Percentiles rank a stretch among this genome's conserved stretches.
phyloP scores from a whole-genome alignment of 768 basidiomycete genomes.

The Antrodiella citrinella region DNA sequence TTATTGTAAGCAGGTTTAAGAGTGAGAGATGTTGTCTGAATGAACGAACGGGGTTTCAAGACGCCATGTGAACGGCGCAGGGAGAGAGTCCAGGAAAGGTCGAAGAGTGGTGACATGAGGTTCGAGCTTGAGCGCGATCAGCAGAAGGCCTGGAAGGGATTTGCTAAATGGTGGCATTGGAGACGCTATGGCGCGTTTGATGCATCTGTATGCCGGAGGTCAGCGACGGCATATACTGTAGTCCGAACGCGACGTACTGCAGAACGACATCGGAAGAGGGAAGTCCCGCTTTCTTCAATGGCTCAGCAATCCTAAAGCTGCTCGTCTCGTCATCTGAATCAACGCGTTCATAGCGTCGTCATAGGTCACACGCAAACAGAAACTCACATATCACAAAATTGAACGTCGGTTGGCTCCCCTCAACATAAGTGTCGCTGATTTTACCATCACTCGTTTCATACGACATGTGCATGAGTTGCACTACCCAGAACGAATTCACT shows the following conservation, averaged over 20 bases:
- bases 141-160: slow-evolving; percentile 21
- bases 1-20: neutral
- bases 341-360: neutral
- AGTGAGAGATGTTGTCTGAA: neutral
- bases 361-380: neutral
- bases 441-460: slow-evolving; percentile 15
- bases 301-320: slow-evolving; percentile 17
- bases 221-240: neutral
- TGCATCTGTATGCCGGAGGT: slow-evolving; percentile 11
- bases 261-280: slow-evolving; percentile 24
- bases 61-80: slow-evolving; percentile 28
- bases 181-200: slow-evolving; percentile 24
- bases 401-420: slow-evolving; percentile 19
- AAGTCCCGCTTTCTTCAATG: slow-evolving; percentile 15
- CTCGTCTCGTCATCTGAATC: slow-evolving; percentile 24
- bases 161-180: slow-evolving; percentile 24
- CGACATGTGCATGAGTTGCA: slow-evolving; percentile 25
- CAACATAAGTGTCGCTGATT: slow-evolving; percentile 11
- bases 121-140: slow-evolving; percentile 23
- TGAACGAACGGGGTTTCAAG: slow-evolving; percentile 21
- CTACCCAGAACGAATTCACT: slow-evolving; percentile 25
- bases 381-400: slow-evolving; percentile 12
- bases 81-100: slow-evolving; percentile 33
- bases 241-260: slow-evolving; percentile 15
- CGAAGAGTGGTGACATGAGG: slow-evolving; percentile 21